Percentiles rank a stretch among this genome's conserved stretches.
These are phyloP conservation scores for Blastobotrys indianensis DNA, from an alignment of 1,139 yeast species.

Conservation along the genomic window DNA sequence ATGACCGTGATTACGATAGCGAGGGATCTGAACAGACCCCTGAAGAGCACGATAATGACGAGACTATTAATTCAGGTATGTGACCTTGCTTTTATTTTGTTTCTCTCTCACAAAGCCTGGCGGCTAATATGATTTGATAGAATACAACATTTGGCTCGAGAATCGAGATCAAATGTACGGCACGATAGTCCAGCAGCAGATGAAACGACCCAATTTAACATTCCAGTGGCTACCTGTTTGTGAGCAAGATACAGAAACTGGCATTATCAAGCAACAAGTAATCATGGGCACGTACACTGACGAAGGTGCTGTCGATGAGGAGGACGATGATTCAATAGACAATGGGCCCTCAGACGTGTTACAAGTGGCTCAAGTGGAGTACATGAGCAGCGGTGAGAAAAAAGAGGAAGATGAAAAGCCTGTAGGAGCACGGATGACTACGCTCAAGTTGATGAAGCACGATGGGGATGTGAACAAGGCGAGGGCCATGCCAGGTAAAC, in stretches of 20 bases:
- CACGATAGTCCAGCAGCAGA: constrained; percentile 7
- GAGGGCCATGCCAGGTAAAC: constrained; percentile 70
- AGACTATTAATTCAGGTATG: constrained; percentile 5
- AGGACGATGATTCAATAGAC: neutral
- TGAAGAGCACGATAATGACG: constrained; percentile 4
- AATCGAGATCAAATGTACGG: constrained; percentile 10
- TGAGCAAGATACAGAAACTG: neutral
- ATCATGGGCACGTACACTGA: constrained; percentile 11
- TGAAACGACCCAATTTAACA: constrained; percentile 9
- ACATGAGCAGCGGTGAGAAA: constrained; percentile 3
- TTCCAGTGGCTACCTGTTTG: constrained; percentile 15
- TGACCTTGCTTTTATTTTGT: neutral
- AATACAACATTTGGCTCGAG: constrained; percentile 11
- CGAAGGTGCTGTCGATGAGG: neutral
- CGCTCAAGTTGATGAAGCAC: constrained; percentile 49
- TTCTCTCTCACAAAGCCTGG: neutral
- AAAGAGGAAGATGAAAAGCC: neutral
- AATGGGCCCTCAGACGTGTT: constrained; percentile 1
- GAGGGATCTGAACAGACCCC: neutral
- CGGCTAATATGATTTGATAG: constrained; percentile 1
- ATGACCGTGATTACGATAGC: constrained; percentile 2
- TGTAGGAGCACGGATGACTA: constrained; percentile 38
- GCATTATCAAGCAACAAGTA: constrained; percentile 4
- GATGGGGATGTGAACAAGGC: constrained; percentile 60
- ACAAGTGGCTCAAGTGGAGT: constrained; percentile 8